These are phyloP conservation scores for Medicago ruthenica DNA, from an alignment of 306 rosid species.

Conservation along the genomic window DNA sequence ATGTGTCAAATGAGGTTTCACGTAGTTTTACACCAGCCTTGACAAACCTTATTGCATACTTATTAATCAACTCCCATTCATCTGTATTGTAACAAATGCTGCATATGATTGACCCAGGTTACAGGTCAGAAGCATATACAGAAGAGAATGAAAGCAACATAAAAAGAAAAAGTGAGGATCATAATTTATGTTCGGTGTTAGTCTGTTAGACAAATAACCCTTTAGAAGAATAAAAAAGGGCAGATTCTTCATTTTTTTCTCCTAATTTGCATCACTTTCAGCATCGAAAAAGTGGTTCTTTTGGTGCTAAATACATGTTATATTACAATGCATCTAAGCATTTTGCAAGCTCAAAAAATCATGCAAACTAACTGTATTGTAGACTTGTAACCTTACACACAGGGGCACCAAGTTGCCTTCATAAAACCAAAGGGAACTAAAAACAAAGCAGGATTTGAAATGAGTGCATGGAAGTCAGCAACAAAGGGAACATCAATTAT, in stretches of 20 bases:
- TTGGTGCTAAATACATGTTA: constrained; percentile 6
- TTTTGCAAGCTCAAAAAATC: constrained; percentile 4
- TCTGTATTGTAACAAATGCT: constrained; percentile 82
- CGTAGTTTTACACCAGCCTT: constrained; percentile 81
- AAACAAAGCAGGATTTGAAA: constrained; percentile 21
- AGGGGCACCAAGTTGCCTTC: too few species aligned
- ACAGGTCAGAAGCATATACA: constrained; percentile 37
- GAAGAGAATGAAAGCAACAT: constrained; percentile 20
- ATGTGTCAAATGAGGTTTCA: constrained; percentile 66
- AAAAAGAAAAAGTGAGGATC: constrained; percentile 29
- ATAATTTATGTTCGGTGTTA: constrained; percentile 1
- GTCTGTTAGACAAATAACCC: constrained; percentile 29
- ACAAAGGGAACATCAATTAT: constrained; percentile 34
- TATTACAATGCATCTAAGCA: constrained; percentile 5
- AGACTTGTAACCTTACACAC: neutral
- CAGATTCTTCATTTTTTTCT: constrained; percentile 14
- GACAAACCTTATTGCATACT: constrained; percentile 74
- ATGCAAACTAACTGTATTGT: constrained; percentile 13
- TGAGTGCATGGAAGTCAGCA: neutral
- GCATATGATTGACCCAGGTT: constrained; percentile 51
- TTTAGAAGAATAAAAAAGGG: neutral
- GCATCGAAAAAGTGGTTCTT: constrained; percentile 22
- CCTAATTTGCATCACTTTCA: constrained; percentile 21
- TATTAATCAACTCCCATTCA: constrained; percentile 73
- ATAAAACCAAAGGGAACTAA: constrained; percentile 11